These are phyloP conservation scores for Hanseniaspora meyeri DNA, from an alignment of 805 yeast species.

Conservation along the genomic window DNA sequence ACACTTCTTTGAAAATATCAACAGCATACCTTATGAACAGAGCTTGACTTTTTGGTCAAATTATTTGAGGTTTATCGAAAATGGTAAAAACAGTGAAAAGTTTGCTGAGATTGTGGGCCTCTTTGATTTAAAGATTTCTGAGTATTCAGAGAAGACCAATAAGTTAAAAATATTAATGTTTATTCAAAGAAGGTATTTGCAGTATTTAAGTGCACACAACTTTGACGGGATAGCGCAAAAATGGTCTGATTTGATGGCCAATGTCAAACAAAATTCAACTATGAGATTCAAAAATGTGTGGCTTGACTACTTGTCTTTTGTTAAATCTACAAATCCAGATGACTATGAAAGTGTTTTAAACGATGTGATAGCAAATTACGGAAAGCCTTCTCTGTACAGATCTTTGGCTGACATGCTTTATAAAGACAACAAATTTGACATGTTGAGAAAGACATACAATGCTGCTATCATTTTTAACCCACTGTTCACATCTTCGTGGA, in stretches of 20 bases:
- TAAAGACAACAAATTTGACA: constrained; percentile 61
- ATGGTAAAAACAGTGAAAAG: constrained; percentile 23
- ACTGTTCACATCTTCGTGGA: constrained; percentile 35
- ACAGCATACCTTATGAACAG: background rate
- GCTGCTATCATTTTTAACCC: constrained; percentile 34
- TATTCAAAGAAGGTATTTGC: constrained; percentile 56
- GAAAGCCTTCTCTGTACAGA: constrained; percentile 46
- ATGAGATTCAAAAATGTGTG: constrained; percentile 67
- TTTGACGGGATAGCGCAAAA: constrained; percentile 30
- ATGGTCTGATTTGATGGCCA: constrained; percentile 47
- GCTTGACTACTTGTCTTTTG: constrained; percentile 60
- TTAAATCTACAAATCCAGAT: constrained; percentile 20
- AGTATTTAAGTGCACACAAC: constrained; percentile 43
- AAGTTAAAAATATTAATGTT: constrained; percentile 60
- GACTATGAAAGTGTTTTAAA: background rate
- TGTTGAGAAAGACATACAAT: constrained; percentile 63
- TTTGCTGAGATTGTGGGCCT: constrained; percentile 33
- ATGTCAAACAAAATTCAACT: constrained; percentile 27
- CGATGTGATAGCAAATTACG: constrained; percentile 49
- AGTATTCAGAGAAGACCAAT: constrained; percentile 26
- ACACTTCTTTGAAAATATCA: background rate
- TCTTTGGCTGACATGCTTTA: constrained; percentile 59
- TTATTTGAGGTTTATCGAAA: constrained; percentile 42
- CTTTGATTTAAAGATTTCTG: constrained; percentile 29
- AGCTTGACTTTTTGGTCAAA: constrained; percentile 69